These are phyloP conservation scores for Flaveria linearis DNA, from an alignment of 129 eudicot species.

Conservation along the genomic window DNA sequence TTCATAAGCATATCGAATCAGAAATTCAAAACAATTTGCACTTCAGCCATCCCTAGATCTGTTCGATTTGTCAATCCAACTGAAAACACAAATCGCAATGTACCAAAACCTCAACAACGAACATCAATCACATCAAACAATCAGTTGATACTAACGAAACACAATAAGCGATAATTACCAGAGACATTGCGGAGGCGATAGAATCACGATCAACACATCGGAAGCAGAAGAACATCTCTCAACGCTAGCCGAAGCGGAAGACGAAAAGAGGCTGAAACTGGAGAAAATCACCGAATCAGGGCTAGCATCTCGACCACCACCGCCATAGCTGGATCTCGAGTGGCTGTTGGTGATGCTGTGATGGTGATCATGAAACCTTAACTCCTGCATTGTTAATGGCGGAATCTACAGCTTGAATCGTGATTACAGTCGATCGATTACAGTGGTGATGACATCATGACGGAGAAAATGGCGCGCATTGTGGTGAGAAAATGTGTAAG, in stretches of 20 bases:
- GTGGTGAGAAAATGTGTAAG: constrained; percentile 11
- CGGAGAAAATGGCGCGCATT: constrained; percentile 46
- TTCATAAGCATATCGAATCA: no score
- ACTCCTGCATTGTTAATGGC: constrained; percentile 55
- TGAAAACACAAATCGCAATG: not conserved
- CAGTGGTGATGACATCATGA: constrained; percentile 15
- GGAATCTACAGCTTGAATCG: constrained; percentile 4
- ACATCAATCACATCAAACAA: not conserved
- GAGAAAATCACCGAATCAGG: constrained; percentile 86
- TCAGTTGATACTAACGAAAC: not conserved
- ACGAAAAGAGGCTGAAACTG: constrained; percentile 75
- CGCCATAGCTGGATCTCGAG: constrained; percentile 39
- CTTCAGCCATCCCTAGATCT: not conserved
- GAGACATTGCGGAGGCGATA: constrained; percentile 51
- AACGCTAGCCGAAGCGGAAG: constrained; percentile 87
- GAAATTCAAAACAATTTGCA: no score
- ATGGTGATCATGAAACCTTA: constrained; percentile 41
- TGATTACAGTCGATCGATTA: constrained; percentile 12
- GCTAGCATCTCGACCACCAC: constrained; percentile 59
- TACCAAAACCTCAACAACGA: not conserved
- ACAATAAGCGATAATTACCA: constrained; percentile 23
- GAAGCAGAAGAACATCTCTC: constrained; percentile 90
- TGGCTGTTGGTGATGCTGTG: constrained; percentile 9
- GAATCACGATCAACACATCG: constrained; percentile 74
- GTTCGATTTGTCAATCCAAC: not conserved